Conservation (phyloP, 169 alveolate species). For the Cryptosporidium bovis region DNA sequence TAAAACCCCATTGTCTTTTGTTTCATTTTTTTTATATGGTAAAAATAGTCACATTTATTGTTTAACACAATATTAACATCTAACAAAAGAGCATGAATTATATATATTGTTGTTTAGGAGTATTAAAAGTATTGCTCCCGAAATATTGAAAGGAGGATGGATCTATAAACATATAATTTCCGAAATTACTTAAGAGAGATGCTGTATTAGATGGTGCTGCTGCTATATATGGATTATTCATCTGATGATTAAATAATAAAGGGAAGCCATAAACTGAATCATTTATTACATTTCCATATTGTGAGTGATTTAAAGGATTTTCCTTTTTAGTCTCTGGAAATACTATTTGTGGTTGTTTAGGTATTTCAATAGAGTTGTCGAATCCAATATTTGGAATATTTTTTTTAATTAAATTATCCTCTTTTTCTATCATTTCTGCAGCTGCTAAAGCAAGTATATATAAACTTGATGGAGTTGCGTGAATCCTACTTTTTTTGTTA, state of each 20-base stretch:
- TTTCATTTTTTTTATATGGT: no score
- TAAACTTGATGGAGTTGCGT: not conserved
- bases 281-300: slow-evolving; percentile 3
- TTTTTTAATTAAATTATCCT: not conserved
- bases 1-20: not conserved
- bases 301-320: not conserved
- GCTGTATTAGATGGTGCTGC: not conserved
- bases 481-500: not conserved
- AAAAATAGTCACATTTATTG: no score
- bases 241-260: slow-evolving; percentile 12
- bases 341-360: not conserved
- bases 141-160: slow-evolving; percentile 31
- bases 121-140: not conserved
- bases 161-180: slow-evolving; percentile 9
- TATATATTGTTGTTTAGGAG: not conserved
- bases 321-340: not conserved
- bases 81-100: not conserved
- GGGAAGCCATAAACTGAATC: slow-evolving; percentile 12
- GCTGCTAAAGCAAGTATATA: slow-evolving; percentile 61
- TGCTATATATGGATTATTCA: slow-evolving; percentile 5
- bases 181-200: slow-evolving; percentile 9
- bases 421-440: slow-evolving; percentile 44
- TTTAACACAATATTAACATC: no score
- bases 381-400: not conserved
- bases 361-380: slow-evolving; percentile 9